Base-by-base conservation (phyloP, 352 stramenopile species). In the Elongisporangium senticosum region DNA sequence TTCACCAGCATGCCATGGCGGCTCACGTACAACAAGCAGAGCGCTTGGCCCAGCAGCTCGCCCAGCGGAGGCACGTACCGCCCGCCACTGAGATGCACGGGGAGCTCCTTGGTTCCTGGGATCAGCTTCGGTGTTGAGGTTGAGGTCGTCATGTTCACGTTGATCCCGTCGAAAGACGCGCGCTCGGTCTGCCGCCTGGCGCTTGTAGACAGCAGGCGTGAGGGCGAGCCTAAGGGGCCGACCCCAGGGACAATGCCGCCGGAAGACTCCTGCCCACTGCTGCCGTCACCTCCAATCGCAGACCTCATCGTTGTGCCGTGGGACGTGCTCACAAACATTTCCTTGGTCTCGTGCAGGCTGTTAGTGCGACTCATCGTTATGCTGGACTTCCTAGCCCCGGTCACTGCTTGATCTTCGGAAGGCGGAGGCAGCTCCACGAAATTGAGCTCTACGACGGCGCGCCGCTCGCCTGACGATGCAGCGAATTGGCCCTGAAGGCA, bases 1-100 rank as follows among this genome's bases (percentile, higher is more conserved):
- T 90, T 85, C 53, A 93, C 62, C 15, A 94, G 72, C 43, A 98
- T 71, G 3, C 92, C 92, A 51, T 98, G 90, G 6, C 92, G 80
- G 47, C 81, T 86, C 0, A 96, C 87, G 58, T 96, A 97, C 40
- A 98, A 68, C 7, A 98, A 63, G 7, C 81, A 84, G 22, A 98
- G 63, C 17, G 89, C 73, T 63, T 79, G 75, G 3, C 90, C 83
- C 1, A 98, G 64, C 17, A 98, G 56, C 19, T 83, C 63, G 4
- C 75, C 76, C 7, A 98, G 65, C 5, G 77, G 75, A 4, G 62
- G 55, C 15, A 90, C 77, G 43, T 63, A 53, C n/a, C 69, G 55
- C 3, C 85, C 86, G 4, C 83, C 85, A 0, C 63, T 80, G 23
- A 96, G 62, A 59, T 96, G 95, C 33, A 43, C 33, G 13, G 33